Evolutionary conservation across 495 filamentous ascomycete genomes (phyloP), one percentile per base, ranked within the genome.

Genomic region (Tetracladium marchalianum): DNA sequence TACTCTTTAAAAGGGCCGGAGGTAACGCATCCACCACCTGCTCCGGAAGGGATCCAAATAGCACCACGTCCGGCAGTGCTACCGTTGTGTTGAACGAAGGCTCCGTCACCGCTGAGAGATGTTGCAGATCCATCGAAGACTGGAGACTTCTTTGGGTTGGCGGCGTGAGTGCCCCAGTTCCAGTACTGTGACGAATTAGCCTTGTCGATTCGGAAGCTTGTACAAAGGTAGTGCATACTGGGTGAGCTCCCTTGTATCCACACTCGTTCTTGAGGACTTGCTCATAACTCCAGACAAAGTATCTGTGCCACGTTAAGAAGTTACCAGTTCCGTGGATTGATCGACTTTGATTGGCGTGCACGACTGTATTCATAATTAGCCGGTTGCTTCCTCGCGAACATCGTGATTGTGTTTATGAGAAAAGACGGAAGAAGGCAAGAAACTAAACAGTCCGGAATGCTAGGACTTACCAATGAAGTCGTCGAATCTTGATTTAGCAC

Each of bases 231-330:
- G 5, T 13, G 32, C 51, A 45, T 37, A 51, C 49, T 31, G 61
- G 61, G 18, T 65, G 60, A 22, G 52, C 47, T 19, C 82, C 82
- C 0, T 55, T 73, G 55, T 85, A 88, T 33, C 80, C 80, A 57
- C 85, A 89, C 53, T 90, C 84, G 11, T 79, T 69, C 31, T 71
- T 66, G 15, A 89, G 66, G 1, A 82, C 79, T 58, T 80, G 68
- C 58, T 88, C 85, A 58, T 77, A 87, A 11, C 64, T 66, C 44
- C 63, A 75, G 33, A 72, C 66, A 56, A 80, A 88, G 61, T 80
- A 84, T 31, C 84, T 70, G 57, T 88, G 85, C 82, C 84, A 88
- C 4, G 75, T 63, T 19, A 85, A 63, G 64, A 89, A 85, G 50
- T 73, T 78, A 44, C 51, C 54, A 12, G 75, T 77, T 49, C 69